Evolutionary conservation across 768 basidiomycete species (phyloP).

Genomic region (Scleroderma bovista): DNA sequence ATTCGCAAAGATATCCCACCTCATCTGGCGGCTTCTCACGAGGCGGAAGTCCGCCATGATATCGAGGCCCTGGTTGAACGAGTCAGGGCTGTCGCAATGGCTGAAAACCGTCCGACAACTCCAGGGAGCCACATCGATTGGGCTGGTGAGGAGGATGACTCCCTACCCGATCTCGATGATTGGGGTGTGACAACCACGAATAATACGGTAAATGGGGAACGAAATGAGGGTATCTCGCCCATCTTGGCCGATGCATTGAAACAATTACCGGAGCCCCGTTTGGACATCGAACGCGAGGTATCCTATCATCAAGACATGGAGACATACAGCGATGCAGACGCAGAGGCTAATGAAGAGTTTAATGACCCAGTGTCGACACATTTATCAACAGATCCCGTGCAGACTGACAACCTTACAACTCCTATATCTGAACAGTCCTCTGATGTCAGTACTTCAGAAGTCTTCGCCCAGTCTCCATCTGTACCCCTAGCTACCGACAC

Average conservation of each 20-base stretch:
- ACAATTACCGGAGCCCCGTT: constrained; percentile 48
- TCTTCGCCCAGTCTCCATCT: constrained; percentile 7
- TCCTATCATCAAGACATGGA: constrained; percentile 16
- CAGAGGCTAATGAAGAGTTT: constrained; percentile 2
- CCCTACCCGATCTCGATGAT: constrained; percentile 77
- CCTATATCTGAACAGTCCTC: constrained; percentile 6
- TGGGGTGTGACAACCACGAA: constrained; percentile 63
- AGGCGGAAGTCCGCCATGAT: constrained; percentile 50
- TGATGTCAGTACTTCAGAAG: constrained; percentile 16
- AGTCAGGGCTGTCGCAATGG: constrained; percentile 70
- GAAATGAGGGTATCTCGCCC: constrained; percentile 52
- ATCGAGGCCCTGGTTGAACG: constrained; percentile 78
- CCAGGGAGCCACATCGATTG: constrained; percentile 83
- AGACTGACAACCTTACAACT: neutral
- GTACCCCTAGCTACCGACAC: constrained; percentile 47
- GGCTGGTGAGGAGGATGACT: constrained; percentile 82
- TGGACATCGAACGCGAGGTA: constrained; percentile 16
- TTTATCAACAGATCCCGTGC: constrained; percentile 7
- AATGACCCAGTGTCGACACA: constrained; percentile 6
- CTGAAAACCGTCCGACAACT: constrained; percentile 56
- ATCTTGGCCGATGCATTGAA: constrained; percentile 60
- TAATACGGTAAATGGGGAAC: constrained; percentile 19
- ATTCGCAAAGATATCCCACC: constrained; percentile 54
- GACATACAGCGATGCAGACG: constrained; percentile 9
- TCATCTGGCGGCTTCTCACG: constrained; percentile 38